Evolutionary conservation across 306 rosid species (phyloP), one percentile per base, ranked within the genome.

Genomic region (Dalbergia cochinchinensis): DNA sequence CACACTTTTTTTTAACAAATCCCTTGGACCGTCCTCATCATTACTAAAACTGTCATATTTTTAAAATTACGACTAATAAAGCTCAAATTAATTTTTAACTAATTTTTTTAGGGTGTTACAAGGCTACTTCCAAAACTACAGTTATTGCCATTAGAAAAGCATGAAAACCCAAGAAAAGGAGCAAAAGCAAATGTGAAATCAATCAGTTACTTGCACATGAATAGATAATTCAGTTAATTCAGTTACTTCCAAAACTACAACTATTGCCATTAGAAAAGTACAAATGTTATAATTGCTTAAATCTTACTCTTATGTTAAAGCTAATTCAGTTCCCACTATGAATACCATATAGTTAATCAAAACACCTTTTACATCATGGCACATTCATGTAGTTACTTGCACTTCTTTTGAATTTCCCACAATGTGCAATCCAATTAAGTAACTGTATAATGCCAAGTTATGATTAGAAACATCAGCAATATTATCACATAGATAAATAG

Each of bases 401-500:
- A 44, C 45, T 16, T 34, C 68, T 47, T 54, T 39, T 16, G 18
- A 68, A 74, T 20, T 14, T 48, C 41, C 62, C 37, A 22, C 18
- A 82, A 50, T 65, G 47, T 1, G 54, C 18, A 74, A 67, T 26
- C 65, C 71, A 64, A 31, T 44, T 15, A 54, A 15, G 8, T 54
- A 80, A 41, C 50, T 12, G n/a, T 4, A 73, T 19, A 80, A 71
- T 11, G 64, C 76, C 61, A 59, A 78, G 13, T 5, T 59, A 31
- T 34, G 48, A 66, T 48, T 34, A 18, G 63, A 20, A 33, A 47
- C 31, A 48, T 69, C 11, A 62, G 5, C 64, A 79, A 61, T 45
- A 60, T 61, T 5, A 65, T 31, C 26, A 22, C 65, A 63, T 39
- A 10, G 4, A 72, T 20, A 20, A 20, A 20, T 20, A 20, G 22